Conservation (phyloP, 1,284 basidiomycete species). For the Microbotryum lychnidis-dioicae region DNA sequence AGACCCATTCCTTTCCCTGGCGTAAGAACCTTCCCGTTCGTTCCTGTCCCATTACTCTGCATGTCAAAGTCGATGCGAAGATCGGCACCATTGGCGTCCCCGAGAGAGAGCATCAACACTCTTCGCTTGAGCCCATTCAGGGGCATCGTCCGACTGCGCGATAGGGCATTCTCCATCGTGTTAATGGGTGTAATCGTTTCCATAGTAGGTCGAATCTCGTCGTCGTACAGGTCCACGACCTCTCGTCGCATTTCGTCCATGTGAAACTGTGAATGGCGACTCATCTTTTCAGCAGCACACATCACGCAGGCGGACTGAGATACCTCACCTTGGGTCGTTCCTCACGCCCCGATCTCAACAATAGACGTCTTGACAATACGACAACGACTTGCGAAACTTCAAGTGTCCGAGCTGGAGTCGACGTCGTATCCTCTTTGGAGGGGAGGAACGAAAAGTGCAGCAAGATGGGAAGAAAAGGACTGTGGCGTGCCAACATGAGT, state of each 20-base stretch:
- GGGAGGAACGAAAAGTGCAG: background rate
- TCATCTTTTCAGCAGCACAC: no score
- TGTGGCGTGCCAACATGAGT: background rate
- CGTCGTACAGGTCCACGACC: background rate
- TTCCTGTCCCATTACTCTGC: background rate
- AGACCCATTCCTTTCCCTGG: background rate
- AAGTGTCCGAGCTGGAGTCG: background rate
- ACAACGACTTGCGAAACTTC: background rate
- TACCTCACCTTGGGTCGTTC: background rate
- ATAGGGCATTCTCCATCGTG: background rate
- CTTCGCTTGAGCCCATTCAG: background rate
- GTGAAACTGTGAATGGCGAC: background rate
- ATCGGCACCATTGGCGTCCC: background rate
- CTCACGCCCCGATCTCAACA: background rate
- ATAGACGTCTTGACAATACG: background rate
- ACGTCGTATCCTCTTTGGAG: background rate
- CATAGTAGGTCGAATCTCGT: no score
- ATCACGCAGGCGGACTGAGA: no score
- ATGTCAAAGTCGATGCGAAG: slow-evolving; percentile 3
- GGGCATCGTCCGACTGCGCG: background rate
- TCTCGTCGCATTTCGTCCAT: slow-evolving; percentile 1
- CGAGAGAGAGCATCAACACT: background rate
- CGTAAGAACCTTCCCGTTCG: background rate
- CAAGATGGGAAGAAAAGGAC: background rate
- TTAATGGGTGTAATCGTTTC: no score